phyloP scores from a whole-genome alignment of 2,329 filamentous ascomycete species.

The Xylaria sp. region DNA sequence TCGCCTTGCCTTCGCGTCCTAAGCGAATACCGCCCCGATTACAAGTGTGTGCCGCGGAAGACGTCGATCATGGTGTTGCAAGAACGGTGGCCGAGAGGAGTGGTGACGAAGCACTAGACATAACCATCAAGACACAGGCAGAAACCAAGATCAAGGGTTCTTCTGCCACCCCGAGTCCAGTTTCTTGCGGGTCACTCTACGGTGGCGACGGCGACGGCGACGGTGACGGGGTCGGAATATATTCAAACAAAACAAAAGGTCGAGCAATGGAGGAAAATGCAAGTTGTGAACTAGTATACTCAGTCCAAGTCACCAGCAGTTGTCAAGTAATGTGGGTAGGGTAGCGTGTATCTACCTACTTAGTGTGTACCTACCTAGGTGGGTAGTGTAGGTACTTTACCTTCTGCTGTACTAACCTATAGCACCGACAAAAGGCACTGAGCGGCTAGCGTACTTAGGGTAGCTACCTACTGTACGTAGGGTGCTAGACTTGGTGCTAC shows the following conservation, averaged over 20 bases:
- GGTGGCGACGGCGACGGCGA: not conserved
- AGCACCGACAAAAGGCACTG: too few relatives aligned
- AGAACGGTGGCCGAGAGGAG: slow-evolving; percentile 3
- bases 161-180: not conserved
- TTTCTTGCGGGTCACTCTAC: not conserved
- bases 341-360: not conserved
- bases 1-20: slow-evolving; percentile 5
- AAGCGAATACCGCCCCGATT: slow-evolving; percentile 8
- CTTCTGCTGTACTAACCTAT: too few relatives aligned
- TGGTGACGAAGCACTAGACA: slow-evolving; percentile 3
- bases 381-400: not conserved
- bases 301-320: not conserved
- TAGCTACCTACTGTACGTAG: too few relatives aligned
- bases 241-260: too few relatives aligned
- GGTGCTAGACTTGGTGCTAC: too few relatives aligned
- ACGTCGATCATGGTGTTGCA: slow-evolving; percentile 18
- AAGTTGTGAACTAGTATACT: too few relatives aligned
- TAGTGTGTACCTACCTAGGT: not conserved
- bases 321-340: too few relatives aligned
- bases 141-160: slow-evolving; percentile 1
- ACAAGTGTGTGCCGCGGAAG: not conserved
- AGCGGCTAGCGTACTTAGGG: too few relatives aligned
- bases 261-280: too few relatives aligned
- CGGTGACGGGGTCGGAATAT: too few relatives aligned
- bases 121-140: slow-evolving; percentile 1